Base-by-base conservation (phyloP, 2,329 filamentous ascomycete genomes). In the Talaromyces sp. region DNA sequence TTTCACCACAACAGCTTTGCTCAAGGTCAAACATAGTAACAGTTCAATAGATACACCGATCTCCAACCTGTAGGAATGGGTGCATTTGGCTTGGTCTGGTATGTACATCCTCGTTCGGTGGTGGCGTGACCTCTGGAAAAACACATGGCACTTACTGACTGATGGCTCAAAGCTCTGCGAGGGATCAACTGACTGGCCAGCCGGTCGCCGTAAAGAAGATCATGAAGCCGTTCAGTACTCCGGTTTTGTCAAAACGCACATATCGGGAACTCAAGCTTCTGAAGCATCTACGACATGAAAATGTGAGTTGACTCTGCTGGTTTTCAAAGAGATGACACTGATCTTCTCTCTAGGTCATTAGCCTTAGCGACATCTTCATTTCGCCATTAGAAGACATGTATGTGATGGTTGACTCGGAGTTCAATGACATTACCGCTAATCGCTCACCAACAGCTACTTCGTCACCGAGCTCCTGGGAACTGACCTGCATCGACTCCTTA, bases 141-240 rank as follows among this genome's bases (percentile, higher is more conserved):
- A 14, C 11, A 52, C 25, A 58, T 39, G 31, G n/a, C n/a, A 18
- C n/a, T 31, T 58, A 60, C 68, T 72, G 65, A 73, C 50, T 33
- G 46, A 56, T 61, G 18, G 33, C 37, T 5, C 18, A 35, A 76
- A 98, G 93, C 80, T 98, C 95, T 67, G 95, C 95, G 63, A 93
- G 92, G 80, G 95, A 99, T 78, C 93, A 98, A 82, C 92, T 99
- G 79, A 98, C 95, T 65, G 91, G 86, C 76, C 93, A 97, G 79
- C 92, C 93, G 79, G 95, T 99, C 66, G 95, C 95, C 64, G 93
- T 99, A 76, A 99, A 99, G 86, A 99, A 99, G 86, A 99, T 99
- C 75, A 98, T 99, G 93, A 99, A 98, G 83, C 95, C 95, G 9
- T 99, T 99, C 81, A 97, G 93, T 84, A 99, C 95, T n/a, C 93